Conservation (phyloP, 305 asterid genomes). For the Solanum hybrid region DNA sequence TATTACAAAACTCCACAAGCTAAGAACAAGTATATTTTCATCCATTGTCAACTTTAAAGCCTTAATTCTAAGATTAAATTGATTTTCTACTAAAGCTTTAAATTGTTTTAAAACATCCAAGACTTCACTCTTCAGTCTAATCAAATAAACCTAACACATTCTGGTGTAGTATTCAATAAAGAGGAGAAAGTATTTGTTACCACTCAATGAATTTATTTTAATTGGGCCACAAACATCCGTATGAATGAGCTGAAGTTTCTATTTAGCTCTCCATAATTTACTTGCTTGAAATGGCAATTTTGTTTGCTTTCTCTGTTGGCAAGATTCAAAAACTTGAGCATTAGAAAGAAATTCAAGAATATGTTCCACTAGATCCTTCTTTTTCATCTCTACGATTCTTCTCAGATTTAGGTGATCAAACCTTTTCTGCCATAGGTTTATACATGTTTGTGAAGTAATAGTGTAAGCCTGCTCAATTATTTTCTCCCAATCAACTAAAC, state of each 20-base stretch:
- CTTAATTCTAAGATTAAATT: background rate
- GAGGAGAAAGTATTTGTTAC: background rate
- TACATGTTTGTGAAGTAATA: background rate
- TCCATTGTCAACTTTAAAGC: background rate
- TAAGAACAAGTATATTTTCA: background rate
- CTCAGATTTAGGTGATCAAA: background rate
- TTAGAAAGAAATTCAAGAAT: background rate
- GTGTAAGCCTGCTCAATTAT: too few species aligned
- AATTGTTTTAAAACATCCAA: background rate
- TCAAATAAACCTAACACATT: background rate
- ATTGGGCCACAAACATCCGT: background rate
- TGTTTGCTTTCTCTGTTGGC: background rate
- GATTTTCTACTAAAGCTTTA: background rate
- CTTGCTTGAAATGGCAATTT: background rate
- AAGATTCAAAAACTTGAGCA: background rate
- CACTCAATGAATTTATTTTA: too few species aligned
- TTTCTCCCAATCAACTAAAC: background rate
- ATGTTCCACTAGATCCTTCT: background rate
- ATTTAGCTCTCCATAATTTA: background rate
- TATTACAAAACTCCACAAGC: background rate
- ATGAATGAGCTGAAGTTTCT: background rate
- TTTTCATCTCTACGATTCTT: background rate
- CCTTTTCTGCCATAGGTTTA: background rate
- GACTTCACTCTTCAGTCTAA: background rate
- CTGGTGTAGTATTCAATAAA: background rate